Evolutionary conservation across 345 rosid species (phyloP).

Genomic region (Rhizophora apiculata): DNA sequence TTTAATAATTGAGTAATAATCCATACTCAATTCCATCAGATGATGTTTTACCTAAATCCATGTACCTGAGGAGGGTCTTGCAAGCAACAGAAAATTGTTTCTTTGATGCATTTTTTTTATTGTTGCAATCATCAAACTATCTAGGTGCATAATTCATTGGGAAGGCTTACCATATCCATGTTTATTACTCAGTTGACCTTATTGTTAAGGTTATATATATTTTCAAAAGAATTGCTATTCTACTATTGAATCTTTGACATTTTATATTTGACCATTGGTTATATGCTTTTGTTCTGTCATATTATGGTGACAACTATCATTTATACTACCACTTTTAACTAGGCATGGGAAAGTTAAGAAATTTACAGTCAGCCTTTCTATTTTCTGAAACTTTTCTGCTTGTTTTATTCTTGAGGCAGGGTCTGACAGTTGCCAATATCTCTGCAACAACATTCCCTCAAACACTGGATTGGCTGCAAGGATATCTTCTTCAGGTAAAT

Average conservation of each 20-base stretch:
- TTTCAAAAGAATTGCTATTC: not conserved
- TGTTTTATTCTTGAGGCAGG: conserved; percentile 28
- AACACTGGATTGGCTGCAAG: conserved; percentile 77
- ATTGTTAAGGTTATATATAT: not conserved
- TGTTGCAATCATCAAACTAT: no score
- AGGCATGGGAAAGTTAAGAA: not conserved
- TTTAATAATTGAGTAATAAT: not conserved
- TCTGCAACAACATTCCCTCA: conserved; percentile 91
- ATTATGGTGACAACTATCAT: no score
- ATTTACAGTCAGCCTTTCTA: not conserved
- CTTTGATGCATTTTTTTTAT: not conserved
- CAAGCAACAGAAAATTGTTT: conserved; percentile 3
- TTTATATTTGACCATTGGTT: not conserved
- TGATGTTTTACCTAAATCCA: not conserved
- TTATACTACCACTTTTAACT: not conserved
- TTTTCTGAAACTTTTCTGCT: not conserved
- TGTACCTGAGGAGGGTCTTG: not conserved
- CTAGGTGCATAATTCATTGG: no score
- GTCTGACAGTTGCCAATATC: conserved; percentile 67
- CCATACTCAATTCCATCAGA: not conserved
- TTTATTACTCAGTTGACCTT: not conserved
- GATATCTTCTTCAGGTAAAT: conserved; percentile 85
- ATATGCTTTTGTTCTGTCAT: not conserved
- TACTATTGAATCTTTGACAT: not conserved
- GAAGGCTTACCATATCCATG: not conserved